phyloP scores from a whole-genome alignment of 1,284 basidiomycete species.

The Pseudomicrostroma phylloplanum region DNA sequence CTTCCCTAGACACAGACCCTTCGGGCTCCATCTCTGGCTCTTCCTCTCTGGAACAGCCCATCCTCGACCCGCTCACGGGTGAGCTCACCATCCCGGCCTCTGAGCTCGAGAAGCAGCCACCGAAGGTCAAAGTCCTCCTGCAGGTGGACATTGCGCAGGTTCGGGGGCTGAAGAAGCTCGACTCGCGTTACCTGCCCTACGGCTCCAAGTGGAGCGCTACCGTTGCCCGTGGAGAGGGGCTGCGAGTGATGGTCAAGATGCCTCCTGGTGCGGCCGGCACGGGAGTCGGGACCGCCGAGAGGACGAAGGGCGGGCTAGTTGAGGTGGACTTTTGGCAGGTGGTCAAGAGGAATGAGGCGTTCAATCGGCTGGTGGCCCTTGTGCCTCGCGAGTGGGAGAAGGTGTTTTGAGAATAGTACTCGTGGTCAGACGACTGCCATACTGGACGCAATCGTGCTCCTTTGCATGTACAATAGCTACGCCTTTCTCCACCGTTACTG shows the following conservation, averaged over 20 bases:
- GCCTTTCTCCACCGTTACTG: too few relatives aligned
- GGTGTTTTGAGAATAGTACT: not conserved
- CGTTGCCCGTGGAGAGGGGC: not conserved
- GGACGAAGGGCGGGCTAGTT: not conserved
- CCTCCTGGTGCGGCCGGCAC: not conserved
- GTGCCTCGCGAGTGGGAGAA: conserved; percentile 10
- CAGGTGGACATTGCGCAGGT: not conserved
- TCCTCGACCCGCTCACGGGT: conserved; percentile 8
- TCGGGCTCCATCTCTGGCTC: too few relatives aligned
- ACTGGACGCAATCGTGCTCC: too few relatives aligned
- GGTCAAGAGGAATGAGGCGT: conserved; percentile 8
- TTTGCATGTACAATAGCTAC: too few relatives aligned
- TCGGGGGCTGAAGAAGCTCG: not conserved
- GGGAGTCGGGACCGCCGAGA: not conserved
- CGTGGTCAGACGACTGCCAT: too few relatives aligned
- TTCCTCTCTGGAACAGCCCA: not conserved
- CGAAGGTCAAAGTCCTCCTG: conserved; percentile 1
- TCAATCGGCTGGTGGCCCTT: conserved; percentile 12
- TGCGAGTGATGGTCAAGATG: not conserved
- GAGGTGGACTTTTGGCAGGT: conserved; percentile 9
- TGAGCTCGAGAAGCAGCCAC: not conserved
- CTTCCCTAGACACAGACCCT: not conserved
- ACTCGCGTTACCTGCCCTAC: not conserved
- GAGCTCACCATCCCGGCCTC: conserved; percentile 7
- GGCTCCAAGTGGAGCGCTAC: not conserved